Percentiles rank a stretch among this genome's conserved stretches.
Conservation (phyloP, 73 alveolate genomes). For the Effrenium voratum region DNA sequence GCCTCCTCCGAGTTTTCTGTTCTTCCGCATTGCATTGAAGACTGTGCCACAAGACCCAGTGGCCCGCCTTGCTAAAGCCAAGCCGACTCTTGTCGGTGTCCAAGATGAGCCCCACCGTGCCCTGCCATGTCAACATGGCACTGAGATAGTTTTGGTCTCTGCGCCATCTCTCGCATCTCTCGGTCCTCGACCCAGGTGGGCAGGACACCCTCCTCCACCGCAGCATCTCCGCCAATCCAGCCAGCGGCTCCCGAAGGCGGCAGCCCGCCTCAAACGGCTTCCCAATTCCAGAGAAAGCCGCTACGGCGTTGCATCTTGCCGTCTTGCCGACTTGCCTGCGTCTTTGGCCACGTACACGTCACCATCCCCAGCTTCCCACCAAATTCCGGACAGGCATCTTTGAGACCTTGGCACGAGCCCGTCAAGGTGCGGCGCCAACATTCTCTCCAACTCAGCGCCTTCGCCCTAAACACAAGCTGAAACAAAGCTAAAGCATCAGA, state of each 20-base stretch:
- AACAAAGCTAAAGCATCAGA: no score
- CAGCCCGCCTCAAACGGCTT: no score
- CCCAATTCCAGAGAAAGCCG: no score
- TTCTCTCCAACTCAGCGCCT: no score
- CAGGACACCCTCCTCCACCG: slow-evolving; percentile 56
- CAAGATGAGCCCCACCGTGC: slow-evolving; percentile 64
- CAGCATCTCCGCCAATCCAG: slow-evolving; percentile 74
- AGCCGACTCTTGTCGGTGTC: slow-evolving; percentile 55
- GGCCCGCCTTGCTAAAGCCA: slow-evolving; percentile 74
- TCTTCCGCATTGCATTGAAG: no score
- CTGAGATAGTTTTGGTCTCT: neutral
- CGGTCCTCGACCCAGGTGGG: slow-evolving; percentile 60
- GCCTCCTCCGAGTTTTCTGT: no score
- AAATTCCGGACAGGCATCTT: slow-evolving; percentile 71
- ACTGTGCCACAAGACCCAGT: no score
- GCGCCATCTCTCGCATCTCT: neutral
- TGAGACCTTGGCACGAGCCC: neutral
- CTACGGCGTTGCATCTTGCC: neutral
- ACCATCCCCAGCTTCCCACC: slow-evolving; percentile 94
- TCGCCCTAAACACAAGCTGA: no score
- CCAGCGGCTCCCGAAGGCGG: no score
- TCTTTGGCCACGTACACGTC: slow-evolving; percentile 56
- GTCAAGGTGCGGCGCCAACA: no score
- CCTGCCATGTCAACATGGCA: neutral
- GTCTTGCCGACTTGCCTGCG: neutral